phyloP scores from a whole-genome alignment of 495 filamentous ascomycete genomes.

The Hyphodiscus hymeniophilus region DNA sequence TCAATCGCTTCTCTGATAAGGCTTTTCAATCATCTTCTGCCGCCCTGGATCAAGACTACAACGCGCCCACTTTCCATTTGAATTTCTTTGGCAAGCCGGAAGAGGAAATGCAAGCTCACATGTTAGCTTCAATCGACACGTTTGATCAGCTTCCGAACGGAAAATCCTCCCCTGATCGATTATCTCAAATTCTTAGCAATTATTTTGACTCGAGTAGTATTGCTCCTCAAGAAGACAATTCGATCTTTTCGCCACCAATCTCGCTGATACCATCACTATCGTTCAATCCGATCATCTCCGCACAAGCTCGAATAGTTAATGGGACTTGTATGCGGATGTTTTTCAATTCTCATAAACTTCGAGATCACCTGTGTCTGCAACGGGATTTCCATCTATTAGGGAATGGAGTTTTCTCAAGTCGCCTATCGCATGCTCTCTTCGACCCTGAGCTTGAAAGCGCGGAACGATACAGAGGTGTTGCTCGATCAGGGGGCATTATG shows the following conservation, averaged over 20 bases:
- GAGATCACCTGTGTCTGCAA: slow-evolving; percentile 70
- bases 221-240: neutral
- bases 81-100: slow-evolving; percentile 41
- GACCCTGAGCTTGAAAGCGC: slow-evolving; percentile 74
- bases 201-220: slow-evolving; percentile 7
- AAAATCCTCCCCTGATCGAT: neutral
- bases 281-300: slow-evolving; percentile 61
- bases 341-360: slow-evolving; percentile 65
- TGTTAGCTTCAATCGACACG: slow-evolving; percentile 42
- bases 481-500: slow-evolving; percentile 62
- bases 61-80: slow-evolving; percentile 20
- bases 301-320: slow-evolving; percentile 71
- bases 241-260: slow-evolving; percentile 55
- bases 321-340: slow-evolving; percentile 68
- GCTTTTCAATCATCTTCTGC: neutral
- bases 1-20: slow-evolving; percentile 20
- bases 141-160: slow-evolving; percentile 25
- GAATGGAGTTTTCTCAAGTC: slow-evolving; percentile 72
- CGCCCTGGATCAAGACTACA: neutral
- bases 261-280: slow-evolving; percentile 65
- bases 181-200: slow-evolving; percentile 6
- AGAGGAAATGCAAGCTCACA: slow-evolving; percentile 36
- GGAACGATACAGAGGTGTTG: slow-evolving; percentile 59
- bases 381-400: slow-evolving; percentile 75
- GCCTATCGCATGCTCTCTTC: slow-evolving; percentile 78